Conservation (phyloP, 352 stramenopile genomes). For the Nothophytophthora sp. region DNA sequence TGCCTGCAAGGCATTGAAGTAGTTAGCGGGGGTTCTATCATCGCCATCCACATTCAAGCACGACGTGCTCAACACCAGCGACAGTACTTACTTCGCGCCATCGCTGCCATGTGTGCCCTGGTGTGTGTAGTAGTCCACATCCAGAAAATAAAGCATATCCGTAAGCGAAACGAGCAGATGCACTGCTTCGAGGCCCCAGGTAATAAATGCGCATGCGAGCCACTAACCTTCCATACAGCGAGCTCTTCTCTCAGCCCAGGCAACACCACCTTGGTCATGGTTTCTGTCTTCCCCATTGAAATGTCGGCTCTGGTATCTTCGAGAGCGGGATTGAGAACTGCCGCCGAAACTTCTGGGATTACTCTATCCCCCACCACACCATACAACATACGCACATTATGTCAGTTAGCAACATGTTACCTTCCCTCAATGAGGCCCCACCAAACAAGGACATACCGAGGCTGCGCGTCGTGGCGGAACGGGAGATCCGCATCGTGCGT, state of each 20-base stretch:
- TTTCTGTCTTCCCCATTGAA: background rate
- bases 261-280: background rate
- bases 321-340: background rate
- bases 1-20: constrained; percentile 14
- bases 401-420: too few relatives aligned
- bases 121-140: too few relatives aligned
- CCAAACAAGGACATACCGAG: constrained; percentile 13
- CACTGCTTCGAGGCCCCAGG: background rate
- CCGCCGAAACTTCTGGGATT: background rate
- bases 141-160: too few relatives aligned
- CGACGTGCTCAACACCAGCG: too few relatives aligned
- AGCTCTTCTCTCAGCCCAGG: background rate
- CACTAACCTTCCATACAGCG: constrained; percentile 1
- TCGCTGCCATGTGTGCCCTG: too few relatives aligned
- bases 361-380: constrained; percentile 4
- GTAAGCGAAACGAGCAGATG: too few relatives aligned
- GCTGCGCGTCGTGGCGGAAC: constrained; percentile 2
- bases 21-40: background rate
- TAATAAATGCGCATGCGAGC: background rate
- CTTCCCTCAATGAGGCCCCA: background rate
- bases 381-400: too few relatives aligned
- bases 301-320: background rate
- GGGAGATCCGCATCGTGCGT: background rate
- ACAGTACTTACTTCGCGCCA: too few relatives aligned
- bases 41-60: background rate